Evolutionary conservation across 495 filamentous ascomycete species (phyloP), one percentile per base, ranked within the genome.

Genomic region (Stereocaulon alpinum): DNA sequence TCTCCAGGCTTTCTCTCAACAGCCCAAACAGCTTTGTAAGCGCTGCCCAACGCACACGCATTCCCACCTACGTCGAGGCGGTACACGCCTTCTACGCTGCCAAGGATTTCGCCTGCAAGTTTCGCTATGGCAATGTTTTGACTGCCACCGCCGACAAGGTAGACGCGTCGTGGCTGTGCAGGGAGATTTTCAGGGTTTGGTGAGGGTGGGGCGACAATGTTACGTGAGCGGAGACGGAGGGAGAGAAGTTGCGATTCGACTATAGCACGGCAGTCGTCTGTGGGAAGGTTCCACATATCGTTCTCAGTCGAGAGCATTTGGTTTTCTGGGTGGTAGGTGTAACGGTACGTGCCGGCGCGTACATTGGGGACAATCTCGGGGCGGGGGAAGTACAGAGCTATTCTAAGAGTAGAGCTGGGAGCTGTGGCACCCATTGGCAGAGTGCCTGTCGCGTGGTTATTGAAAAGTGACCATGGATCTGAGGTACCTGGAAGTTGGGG

Each of bases 1-100:
- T 95, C 83, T 27, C 80, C 80, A 1, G 67, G 56, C 22, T 69
- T 66, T 34, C 88, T 73, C 73, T 96, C 90, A 37, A 88, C 74
- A 1, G 85, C 88, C 93, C 93, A 98, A 0, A 91, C 85, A 51
- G 93, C 92, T 73, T 96, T 96, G 70, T 98, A 96, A n/a, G 92
- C 93, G 18, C 89, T 90, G 11, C 64, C 93, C 10, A 98, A 71
- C 20, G 91, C 93, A 71, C 93, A 98, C 32, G 93, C 91, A 72
- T 95, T 96, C 6, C 91, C 89, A n/a, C 92, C 91, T 24, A 96
- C 86, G 70, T 97, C 91, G 3, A 98, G 80, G 72, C 83, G 84
- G 67, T 88, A 98, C 18, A 97, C 87, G 10, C 93, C 93, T 55
- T 97, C 93, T 5, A 76, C 76, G 6, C 90, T 88, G 24, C 93